phyloP scores from a whole-genome alignment of 1,284 basidiomycete genomes.

The Leccinum pallidistipes region DNA sequence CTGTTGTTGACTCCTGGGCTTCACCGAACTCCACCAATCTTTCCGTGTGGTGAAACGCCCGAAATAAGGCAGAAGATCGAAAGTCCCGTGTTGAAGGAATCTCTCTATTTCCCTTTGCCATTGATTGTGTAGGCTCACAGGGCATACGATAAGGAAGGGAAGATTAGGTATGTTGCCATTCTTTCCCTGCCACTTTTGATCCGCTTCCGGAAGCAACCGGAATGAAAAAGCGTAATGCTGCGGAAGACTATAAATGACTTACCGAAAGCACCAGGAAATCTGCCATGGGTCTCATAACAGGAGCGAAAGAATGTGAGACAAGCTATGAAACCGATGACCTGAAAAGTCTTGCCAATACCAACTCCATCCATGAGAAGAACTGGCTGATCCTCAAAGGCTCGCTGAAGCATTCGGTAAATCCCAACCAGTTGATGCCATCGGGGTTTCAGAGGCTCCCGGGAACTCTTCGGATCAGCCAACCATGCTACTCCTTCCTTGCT shows the following conservation, averaged over 20 bases:
- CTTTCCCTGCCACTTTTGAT: conserved; percentile 1
- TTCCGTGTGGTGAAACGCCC: not conserved
- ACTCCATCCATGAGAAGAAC: not conserved
- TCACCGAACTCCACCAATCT: not conserved
- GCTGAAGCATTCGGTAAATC: not conserved
- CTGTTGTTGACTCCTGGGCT: not conserved
- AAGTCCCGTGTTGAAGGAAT: not conserved
- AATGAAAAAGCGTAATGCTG: not conserved
- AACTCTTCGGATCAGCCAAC: not conserved
- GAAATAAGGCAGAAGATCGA: conserved; percentile 2
- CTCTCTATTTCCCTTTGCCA: conserved; percentile 4
- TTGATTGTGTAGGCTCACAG: conserved; percentile 1
- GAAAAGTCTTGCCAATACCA: not conserved
- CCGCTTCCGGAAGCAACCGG: not conserved
- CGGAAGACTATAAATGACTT: not conserved
- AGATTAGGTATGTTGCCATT: not conserved
- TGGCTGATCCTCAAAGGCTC: not conserved
- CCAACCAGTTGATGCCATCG: not conserved
- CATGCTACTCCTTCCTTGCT: conserved; percentile 1
- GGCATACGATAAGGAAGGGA: conserved; percentile 8
- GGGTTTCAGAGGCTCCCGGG: not conserved
- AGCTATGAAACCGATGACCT: not conserved
- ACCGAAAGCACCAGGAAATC: not conserved
- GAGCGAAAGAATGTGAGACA: not conserved
- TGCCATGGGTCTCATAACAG: not conserved